Base-by-base conservation (phyloP, 2,329 filamentous ascomycete genomes). In the Parascedosporium putredinis region DNA sequence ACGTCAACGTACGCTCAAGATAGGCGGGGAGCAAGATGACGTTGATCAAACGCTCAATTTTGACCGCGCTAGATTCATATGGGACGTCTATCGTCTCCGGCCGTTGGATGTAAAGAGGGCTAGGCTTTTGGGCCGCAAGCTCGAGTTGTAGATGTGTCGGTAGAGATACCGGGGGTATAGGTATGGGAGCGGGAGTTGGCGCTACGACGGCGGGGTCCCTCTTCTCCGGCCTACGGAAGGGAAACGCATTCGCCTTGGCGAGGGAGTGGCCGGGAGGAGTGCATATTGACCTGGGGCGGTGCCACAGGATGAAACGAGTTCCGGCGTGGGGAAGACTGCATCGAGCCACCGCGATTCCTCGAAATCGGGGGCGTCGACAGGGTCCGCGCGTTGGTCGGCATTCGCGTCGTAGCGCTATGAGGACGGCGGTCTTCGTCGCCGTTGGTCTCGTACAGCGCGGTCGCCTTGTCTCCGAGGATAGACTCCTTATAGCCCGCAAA, bases 41-140 rank as follows among this genome's bases (percentile, higher is more conserved):
- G 62, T 97, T 97, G 55, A 88, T 77, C 10, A 98, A 73, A 34
- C 94, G 82, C 63, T 97, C 88, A 52, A 97, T 86, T 63, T 97
- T 97, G 59, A 95, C 79, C 25, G 84, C 84, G 20, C 88, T 91
- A 3, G 90, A 95, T 64, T 98, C 93, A 65, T 96, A 97, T 0
- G 89, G 88, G 22, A 72, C 67, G 50, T 83, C 79, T 53, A 65
- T 71, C 0, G 73, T 60, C 43, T 76, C 68, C 0, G 78, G 75
- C 53, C 77, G 76, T 57, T 83, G 73, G 50, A 84, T 83, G 56
- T 83, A 83, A n/a, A 83, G 64, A 5, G 79, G 79, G 45, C 78
- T 83, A 4, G 81, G 81, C 27, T 76, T 69, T 50, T 79, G 73
- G 3, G 75, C 77, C 2, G 81, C 78, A 9, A 84, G 65, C 58